phyloP scores from a whole-genome alignment of 345 rosid species.

The Eucalyptus cloeziana region DNA sequence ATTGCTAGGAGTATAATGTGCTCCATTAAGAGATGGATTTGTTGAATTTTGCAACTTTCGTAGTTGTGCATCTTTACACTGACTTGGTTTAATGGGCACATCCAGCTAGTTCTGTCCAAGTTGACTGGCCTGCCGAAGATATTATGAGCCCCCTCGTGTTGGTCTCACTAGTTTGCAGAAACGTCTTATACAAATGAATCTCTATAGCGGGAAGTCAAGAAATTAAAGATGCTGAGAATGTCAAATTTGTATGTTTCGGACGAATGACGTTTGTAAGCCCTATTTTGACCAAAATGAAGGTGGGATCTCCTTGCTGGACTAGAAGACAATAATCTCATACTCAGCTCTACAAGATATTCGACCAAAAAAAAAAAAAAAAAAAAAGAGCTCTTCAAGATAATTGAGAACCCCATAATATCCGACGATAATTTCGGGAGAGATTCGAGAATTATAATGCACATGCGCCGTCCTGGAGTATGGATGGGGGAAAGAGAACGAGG shows the following conservation, averaged over 20 bases:
- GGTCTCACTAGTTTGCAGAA: background rate
- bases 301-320: background rate
- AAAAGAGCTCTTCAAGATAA: too few relatives aligned
- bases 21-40: background rate
- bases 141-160: background rate
- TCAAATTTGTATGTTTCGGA: background rate
- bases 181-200: background rate
- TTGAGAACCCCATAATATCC: too few relatives aligned
- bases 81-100: background rate
- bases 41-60: background rate
- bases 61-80: background rate
- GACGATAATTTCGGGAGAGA: background rate
- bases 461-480: background rate
- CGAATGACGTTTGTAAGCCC: background rate
- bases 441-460: background rate
- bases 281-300: background rate
- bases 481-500: too few relatives aligned
- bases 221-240: background rate
- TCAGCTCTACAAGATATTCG: background rate
- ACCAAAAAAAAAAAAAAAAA: too few relatives aligned
- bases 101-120: background rate
- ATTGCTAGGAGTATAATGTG: background rate
- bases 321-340: background rate
- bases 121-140: background rate
- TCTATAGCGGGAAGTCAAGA: background rate